Percentiles rank a stretch among this genome's conserved stretches.
These are phyloP conservation scores for Clitoria ternatea DNA, from an alignment of 306 rosid genomes.

Conservation along the genomic window DNA sequence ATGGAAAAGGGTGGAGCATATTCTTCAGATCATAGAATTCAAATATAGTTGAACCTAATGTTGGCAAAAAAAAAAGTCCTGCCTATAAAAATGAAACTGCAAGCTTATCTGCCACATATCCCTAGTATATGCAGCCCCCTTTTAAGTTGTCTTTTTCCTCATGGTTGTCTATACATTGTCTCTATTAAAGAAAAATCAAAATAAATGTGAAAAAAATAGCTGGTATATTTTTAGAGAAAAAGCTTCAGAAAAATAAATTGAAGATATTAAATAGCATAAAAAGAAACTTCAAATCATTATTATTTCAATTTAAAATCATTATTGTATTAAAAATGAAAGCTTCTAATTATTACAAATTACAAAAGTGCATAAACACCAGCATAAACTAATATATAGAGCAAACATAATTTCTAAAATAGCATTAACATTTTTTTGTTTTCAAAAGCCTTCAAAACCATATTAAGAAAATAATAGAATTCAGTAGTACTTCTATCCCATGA, in stretches of 20 bases:
- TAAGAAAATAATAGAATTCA: background rate
- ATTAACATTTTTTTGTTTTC: background rate
- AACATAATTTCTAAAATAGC: background rate
- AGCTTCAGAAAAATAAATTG: background rate
- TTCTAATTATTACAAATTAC: background rate
- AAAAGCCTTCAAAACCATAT: background rate
- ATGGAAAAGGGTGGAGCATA: background rate
- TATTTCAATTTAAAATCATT: background rate
- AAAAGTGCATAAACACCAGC: background rate
- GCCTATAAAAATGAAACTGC: background rate
- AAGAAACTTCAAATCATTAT: background rate
- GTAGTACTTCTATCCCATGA: background rate
- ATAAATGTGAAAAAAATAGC: slow-evolving; percentile 5
- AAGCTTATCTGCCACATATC: background rate
- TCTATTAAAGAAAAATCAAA: background rate
- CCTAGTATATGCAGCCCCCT: background rate
- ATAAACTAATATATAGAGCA: background rate
- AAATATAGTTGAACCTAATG: background rate
- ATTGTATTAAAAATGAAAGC: background rate
- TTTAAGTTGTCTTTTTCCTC: background rate
- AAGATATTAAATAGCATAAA: background rate
- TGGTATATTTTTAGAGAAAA: background rate
- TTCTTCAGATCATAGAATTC: background rate
- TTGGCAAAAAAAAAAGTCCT: background rate
- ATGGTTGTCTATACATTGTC: background rate